Percentiles rank a stretch among this genome's conserved stretches.
Conservation (phyloP, 345 rosid species). For the Atalantia buxifolia region DNA sequence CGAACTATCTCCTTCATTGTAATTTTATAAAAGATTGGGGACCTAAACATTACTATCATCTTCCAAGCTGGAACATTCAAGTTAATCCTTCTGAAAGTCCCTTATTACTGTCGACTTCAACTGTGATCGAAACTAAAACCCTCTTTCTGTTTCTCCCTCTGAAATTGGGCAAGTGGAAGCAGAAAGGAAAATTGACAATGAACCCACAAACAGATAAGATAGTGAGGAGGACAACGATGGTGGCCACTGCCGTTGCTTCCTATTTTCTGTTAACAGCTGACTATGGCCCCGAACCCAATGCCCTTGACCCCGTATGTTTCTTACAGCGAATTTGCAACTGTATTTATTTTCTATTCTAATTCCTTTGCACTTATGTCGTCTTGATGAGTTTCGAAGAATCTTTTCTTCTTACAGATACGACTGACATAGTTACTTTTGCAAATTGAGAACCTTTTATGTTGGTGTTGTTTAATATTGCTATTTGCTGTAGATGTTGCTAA, state of each 20-base stretch:
- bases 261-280: slow-evolving; percentile 89
- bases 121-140: background rate
- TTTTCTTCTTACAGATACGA: too few relatives aligned
- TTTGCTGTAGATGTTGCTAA: background rate
- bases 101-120: background rate
- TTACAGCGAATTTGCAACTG: background rate
- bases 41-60: too few relatives aligned
- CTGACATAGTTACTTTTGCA: background rate
- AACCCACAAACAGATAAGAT: slow-evolving; percentile 65
- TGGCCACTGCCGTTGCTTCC: slow-evolving; percentile 72
- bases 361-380: background rate
- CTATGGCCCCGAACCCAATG: slow-evolving; percentile 86
- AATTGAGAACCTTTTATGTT: background rate
- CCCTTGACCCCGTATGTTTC: slow-evolving; percentile 68
- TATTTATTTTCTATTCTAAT: background rate
- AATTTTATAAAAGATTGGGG: too few relatives aligned
- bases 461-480: background rate
- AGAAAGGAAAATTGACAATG: slow-evolving; percentile 28
- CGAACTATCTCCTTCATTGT: too few relatives aligned
- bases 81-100: background rate
- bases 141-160: background rate
- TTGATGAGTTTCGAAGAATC: background rate
- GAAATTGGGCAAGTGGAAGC: background rate
- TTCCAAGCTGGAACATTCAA: background rate
- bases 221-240: slow-evolving; percentile 79